Evolutionary conservation across 2,329 filamentous ascomycete species (phyloP), one percentile per base, ranked within the genome.

Genomic region (Colletotrichum endophyticum): DNA sequence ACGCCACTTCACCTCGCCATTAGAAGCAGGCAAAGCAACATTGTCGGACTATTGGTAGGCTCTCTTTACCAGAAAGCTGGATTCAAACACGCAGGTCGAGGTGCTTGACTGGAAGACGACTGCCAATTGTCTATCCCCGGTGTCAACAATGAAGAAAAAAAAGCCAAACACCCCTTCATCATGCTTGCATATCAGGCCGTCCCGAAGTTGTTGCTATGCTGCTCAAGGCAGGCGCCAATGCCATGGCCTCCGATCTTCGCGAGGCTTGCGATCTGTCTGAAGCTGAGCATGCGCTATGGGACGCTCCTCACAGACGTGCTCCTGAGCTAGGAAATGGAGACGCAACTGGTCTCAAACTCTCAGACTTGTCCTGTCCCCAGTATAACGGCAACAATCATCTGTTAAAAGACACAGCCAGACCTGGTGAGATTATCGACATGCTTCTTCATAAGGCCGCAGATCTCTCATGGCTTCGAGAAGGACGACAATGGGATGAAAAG

Each of bases 1-100:
- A 87, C 82, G 6, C 79, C 84, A 7, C 80, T 89, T 5, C 87
- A 89, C 63, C 69, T 89, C 22, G 85, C 86, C 2, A 81, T 84
- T 6, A 81, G 82, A 15, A 75, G 78, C 6, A 78, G 84, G 28
- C 77, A 84, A 49, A 78, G 77, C 57, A 86, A 87, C 27, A 80
- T 82, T 3, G 77, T 87, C 1, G 84, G 83, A 0, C 16, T 85
- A 5, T 39, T 85, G 1, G 30, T 84, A 2, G 76, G 73, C 5
- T 22, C n/a, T 3, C 66, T 53, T 19, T n/a, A 12, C 19, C 19
- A 27, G 2, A 1, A 0, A 8, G 30, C 13, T 15, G 76, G 59
- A 28, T 59, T 73, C 8, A 22, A 53, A 25, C 12, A 28, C 6
- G n/a, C 53, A 6, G 19, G 27, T 0, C 28, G 3, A 25, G 56